Conservation (phyloP, 371 early-diverging fungal species). For the Furculomyces boomerangus region DNA sequence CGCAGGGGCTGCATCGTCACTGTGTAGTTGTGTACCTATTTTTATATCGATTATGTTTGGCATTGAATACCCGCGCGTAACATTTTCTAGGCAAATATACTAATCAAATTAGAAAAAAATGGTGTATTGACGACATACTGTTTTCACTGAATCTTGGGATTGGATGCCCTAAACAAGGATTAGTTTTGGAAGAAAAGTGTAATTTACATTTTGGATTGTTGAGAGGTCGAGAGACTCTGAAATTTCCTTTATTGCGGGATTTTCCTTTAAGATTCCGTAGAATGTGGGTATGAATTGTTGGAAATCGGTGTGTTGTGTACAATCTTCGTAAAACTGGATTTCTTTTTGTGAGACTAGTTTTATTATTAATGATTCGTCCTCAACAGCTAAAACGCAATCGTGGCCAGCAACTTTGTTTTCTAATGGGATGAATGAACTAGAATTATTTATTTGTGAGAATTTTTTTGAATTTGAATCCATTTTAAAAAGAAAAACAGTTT, state of each 20-base stretch:
- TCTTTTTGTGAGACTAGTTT: not conserved
- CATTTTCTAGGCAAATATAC: slow-evolving; percentile 49
- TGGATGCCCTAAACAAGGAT: too few relatives aligned
- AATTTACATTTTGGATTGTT: too few relatives aligned
- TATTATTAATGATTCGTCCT: not conserved
- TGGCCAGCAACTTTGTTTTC: not conserved
- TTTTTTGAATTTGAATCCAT: too few relatives aligned
- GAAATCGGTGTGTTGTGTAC: not conserved
- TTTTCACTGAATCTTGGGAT: too few relatives aligned
- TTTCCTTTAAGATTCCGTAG: not conserved
- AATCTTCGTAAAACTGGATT: not conserved
- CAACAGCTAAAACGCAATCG: not conserved
- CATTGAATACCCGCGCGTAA: slow-evolving; percentile 39
- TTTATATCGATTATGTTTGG: slow-evolving; percentile 68
- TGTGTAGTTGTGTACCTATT: slow-evolving; percentile 44
- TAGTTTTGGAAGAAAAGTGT: too few relatives aligned
- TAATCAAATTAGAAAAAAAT: too few relatives aligned
- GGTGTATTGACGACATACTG: too few relatives aligned
- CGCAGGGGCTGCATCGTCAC: slow-evolving; percentile 34
- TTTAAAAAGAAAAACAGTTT: too few relatives aligned
- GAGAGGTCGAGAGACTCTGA: too few relatives aligned
- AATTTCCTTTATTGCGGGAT: too few relatives aligned
- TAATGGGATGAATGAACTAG: not conserved
- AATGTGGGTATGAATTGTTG: not conserved
- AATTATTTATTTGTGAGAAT: too few relatives aligned